Base-by-base conservation (phyloP, 2,329 filamentous ascomycete genomes). In the Thielaviopsis ethacetica region DNA sequence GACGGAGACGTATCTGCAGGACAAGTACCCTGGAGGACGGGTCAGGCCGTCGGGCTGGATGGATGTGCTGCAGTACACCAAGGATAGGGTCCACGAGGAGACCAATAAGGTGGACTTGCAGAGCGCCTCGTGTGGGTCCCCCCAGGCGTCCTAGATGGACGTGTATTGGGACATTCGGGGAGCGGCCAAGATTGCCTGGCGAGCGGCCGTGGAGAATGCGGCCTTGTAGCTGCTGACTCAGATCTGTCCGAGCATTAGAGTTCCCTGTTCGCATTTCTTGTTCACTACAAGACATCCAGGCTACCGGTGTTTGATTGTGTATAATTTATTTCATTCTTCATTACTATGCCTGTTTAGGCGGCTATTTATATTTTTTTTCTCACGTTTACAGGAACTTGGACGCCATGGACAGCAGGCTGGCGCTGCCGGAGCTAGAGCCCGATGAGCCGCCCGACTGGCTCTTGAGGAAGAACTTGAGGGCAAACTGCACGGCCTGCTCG, bases 381-480 rank as follows among this genome's bases (percentile, higher is more conserved):
- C 9, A 10, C 1, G 38, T 58, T 51, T 66, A 66, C 64, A 78
- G 65, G 61, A 76, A 78, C 69, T 78, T 76, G 64, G 70, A 70
- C 5, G 76, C 77, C 65, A 80, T 62, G 24, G 70, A 66, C 65
- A 75, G 61, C 57, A 80, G 66, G 5, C 75, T 71, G 19, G 59
- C 67, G 62, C 62, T 66, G 60, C 47, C 38, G 26, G 58, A 34
- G 44, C 51, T 47, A 13, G 59, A 58, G 19, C 54, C 56, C n/a
- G 72, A 69, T 41, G 26, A 27, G 26, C 26, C 26, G 9, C 26
- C 26, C 4, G 75, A 73, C 63, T 76, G 71, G 65, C 79, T 82
- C 80, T 95, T 91, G 75, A 94, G 73, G 71, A 91, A 95, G 81
- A 95, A 86, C 79, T 95, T 90, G 65, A 95, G 71, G 2, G 90